Base-by-base conservation (phyloP, 768 basidiomycete genomes). In the Cystofilobasidium bisporidii region DNA sequence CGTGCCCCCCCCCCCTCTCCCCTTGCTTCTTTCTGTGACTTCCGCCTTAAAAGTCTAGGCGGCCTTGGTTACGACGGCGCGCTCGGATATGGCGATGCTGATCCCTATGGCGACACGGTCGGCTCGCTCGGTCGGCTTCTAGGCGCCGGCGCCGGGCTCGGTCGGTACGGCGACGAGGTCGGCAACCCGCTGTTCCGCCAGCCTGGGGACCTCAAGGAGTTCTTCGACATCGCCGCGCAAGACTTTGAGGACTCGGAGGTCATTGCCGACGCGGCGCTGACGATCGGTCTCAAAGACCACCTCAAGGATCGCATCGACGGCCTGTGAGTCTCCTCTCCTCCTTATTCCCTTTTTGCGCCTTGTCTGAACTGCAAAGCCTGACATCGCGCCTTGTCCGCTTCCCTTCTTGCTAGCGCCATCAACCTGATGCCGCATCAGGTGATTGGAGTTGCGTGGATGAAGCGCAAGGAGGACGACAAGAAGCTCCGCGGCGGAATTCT, bases 371-470 rank as follows among this genome's bases (percentile, higher is more conserved):
- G n/a, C n/a, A n/a, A n/a, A 12, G 12, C 36, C 36, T 36, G 36
- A 36, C 36, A n/a, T n/a, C n/a, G 36, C 36, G 12, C 36, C 12
- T 36, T 12, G 6, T 36, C 36, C 24, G 8, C n/a, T 12, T 63
- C 24, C n/a, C n/a, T n/a, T 11, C 1, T 32, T 5, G 22, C 18
- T 12, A 26, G 17, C 22, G 26, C 17, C 61, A 59, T 50, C 30
- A 75, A 81, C 0, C 76, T 88, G 41, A 84, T 88, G 84, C 81
- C 87, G 14, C 87, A 88, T 74, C 85, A 87, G 71, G 78, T 81
- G 22, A 82, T 88, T 60, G 88, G 89, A 0, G 87, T 90, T 22
- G 82, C 82, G 43, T 90, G 87, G 86, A 88, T 90, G 87, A 65
- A 86, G 0, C 79, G 84, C 20, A 72, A 76, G 65, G 77, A 78